Base-by-base conservation (phyloP, 129 eudicot species). In the Smallanthus sonchifolius region DNA sequence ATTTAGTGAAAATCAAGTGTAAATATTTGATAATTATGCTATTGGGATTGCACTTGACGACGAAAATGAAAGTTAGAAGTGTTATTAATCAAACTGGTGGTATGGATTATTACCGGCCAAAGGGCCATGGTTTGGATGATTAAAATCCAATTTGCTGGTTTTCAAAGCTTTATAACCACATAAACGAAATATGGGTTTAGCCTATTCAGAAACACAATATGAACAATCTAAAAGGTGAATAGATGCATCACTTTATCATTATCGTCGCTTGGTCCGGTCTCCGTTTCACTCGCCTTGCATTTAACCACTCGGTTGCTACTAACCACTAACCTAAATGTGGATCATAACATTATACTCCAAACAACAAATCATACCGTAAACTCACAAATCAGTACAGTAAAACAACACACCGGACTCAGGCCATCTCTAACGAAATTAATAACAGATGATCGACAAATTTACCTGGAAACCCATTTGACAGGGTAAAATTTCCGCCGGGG, bases 211-310 rank as follows among this genome's bases (percentile, higher is more conserved):
- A 11, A 37, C 20, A 67, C 10, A 36, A 74, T 24, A 67, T 60
- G 64, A 52, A 2, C 37, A 44, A 67, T 42, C 36, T 16, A 20
- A 54, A 57, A 20, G 38, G 37, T 49, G 14, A 73, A 76, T 3
- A 73, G 67, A 67, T 7, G 51, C 60, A 72, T 62, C 75, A 85
- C 94, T 89, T 92, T 83, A 74, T 89, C 94, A 55, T 87, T 60
- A 70, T 85, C 78, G 20, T 64, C 61, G 4, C 80, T 96, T 3
- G 96, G 77, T 55, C 80, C 96, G 45, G 84, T 65, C 73, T 85
- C 88, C 38, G 85, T 54, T 43, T 84, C 94, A 60, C 68, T 72
- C 30, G 78, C 87, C 82, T 81, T 84, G 82, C 98, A 87, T 63
- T 80, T 56, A 24, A 92, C 77, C 69, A 63, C 78, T 57, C 82